Evolutionary conservation across 139 green algal species (phyloP), one percentile per base, ranked within the genome.

Genomic region (Coccomyxa sp.): DNA sequence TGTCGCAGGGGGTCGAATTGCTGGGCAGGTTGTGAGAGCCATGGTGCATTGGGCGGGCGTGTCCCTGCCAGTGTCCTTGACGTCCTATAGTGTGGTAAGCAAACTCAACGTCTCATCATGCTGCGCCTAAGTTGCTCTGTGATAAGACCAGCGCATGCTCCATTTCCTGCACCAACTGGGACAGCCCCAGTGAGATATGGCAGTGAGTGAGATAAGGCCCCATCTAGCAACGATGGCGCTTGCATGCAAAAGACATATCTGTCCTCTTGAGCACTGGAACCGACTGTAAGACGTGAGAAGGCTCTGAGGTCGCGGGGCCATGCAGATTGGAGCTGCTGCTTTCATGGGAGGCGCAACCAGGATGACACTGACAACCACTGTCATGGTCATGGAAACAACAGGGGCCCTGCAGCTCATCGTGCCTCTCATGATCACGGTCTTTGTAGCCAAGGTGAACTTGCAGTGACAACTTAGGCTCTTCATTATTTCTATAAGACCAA

Each of bases 351-450:
- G 92, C 8, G 81, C 87, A 14, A 93, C 86, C 0, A 83, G 92
- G 44, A 94, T 95, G 90, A 93, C 92, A 29, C 86, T 96, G 41
- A 92, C 88, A 14, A 90, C 90, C 50, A 89, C 82, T 2, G 89
- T 97, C 33, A 77, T 95, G 77, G 89, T 95, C 73, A 93, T 95
- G 89, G 92, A 97, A 82, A 94, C 90, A 8, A 94, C 90, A 2
- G 92, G 90, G 6, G 87, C 87, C 8, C 73, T 86, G 69, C 70
- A 86, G 64, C 80, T 95, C 24, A 90, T 92, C 40, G 84, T 95
- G 50, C 92, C 92, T 4, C 84, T 97, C 82, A 94, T 95, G 79
- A 73, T 92, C 27, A 82, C 88, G 7, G 89, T 94, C 35, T 92
- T 93, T 75, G 77, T 89, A 12, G 85, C 88, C n/a, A 96, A 96